phyloP scores from a whole-genome alignment of 495 filamentous ascomycete species.

The Immersiella caudata region DNA sequence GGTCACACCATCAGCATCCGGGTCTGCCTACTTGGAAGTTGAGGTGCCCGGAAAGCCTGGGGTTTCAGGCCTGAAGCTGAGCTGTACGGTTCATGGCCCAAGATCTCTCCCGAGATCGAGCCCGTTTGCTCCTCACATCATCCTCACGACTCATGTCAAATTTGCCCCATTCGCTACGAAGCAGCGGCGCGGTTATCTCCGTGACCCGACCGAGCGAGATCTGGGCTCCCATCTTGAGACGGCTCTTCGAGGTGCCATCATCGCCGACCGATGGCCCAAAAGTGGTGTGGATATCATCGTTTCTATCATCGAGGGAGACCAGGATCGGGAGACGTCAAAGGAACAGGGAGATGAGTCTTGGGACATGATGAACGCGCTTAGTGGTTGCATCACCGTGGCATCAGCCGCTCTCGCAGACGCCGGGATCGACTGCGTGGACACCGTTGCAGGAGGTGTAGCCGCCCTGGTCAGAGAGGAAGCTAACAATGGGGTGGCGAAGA shows the following conservation, averaged over 20 bases:
- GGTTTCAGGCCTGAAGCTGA: constrained; percentile 76
- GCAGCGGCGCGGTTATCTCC: constrained; percentile 80
- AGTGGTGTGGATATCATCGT: constrained; percentile 90
- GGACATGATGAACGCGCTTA: constrained; percentile 79
- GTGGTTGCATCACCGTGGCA: constrained; percentile 90
- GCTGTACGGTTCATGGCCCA: constrained; percentile 90
- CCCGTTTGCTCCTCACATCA: constrained; percentile 85
- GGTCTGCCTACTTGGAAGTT: constrained; percentile 92
- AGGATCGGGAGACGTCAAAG: constrained; percentile 49
- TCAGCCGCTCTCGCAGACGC: constrained; percentile 96
- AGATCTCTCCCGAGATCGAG: constrained; percentile 86
- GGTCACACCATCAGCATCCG: constrained; percentile 88
- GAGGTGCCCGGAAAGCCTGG: constrained; percentile 57
- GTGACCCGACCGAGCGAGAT: constrained; percentile 84
- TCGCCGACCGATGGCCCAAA: constrained; percentile 94
- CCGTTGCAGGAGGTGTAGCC: constrained; percentile 86
- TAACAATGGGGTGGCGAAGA: constrained; percentile 42
- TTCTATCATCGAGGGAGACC: constrained; percentile 89
- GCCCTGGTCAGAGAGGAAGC: constrained; percentile 63
- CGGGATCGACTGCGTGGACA: constrained; percentile 91
- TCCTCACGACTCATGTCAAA: constrained; percentile 90
- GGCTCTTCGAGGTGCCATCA: constrained; percentile 83
- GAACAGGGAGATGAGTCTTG: constrained; percentile 65
- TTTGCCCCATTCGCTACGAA: constrained; percentile 91
- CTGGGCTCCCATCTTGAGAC: constrained; percentile 89